A percentile compares a stretch with the other conserved stretches of the same genome.
phyloP scores from a whole-genome alignment of 805 yeast species.

The Priceomyces castillae region DNA sequence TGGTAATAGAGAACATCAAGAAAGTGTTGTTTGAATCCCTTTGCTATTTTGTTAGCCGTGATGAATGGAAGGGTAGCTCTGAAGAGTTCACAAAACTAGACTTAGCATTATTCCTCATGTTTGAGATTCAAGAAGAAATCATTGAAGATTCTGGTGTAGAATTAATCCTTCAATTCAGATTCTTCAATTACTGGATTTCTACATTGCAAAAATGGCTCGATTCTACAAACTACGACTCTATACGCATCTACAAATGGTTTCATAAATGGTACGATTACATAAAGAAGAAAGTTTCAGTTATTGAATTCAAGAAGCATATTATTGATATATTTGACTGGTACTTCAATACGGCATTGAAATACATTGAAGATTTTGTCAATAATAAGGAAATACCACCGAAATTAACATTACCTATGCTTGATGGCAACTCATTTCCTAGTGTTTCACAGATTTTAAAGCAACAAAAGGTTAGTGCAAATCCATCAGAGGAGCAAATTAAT shows the following conservation, averaged over 20 bases:
- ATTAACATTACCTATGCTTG: constrained; percentile 12
- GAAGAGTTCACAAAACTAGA: constrained; percentile 5
- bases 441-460: background rate
- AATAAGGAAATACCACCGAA: background rate
- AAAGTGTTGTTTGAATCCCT: constrained; percentile 4
- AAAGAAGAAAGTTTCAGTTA: background rate
- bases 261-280: constrained; percentile 26
- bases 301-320: background rate
- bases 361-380: constrained; percentile 8
- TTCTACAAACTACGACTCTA: background rate
- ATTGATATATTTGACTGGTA: constrained; percentile 18
- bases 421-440: constrained; percentile 8
- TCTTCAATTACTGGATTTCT: constrained; percentile 40
- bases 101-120: constrained; percentile 3
- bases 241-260: constrained; percentile 27
- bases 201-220: constrained; percentile 13
- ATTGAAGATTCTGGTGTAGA: background rate
- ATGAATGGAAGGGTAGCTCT: constrained; percentile 2
- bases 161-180: constrained; percentile 25
- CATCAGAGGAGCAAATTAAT: constrained; percentile 5
- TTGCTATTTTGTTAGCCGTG: constrained; percentile 6
- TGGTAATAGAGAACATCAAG: background rate
- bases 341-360: constrained; percentile 14
- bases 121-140: background rate
- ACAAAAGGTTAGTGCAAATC: background rate